phyloP scores from a whole-genome alignment of 129 eudicot genomes.

The Flaveria trinervia region DNA sequence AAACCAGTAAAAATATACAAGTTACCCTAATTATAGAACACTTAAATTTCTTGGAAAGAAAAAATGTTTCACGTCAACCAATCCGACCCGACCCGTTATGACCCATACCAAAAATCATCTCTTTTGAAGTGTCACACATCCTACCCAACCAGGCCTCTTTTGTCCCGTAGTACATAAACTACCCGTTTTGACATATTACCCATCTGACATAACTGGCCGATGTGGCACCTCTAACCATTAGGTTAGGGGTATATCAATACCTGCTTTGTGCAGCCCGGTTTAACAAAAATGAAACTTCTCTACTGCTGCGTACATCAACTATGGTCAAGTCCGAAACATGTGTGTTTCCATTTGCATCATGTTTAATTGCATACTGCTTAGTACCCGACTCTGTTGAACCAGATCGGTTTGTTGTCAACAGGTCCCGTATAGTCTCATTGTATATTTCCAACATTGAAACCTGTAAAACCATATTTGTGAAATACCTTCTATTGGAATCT shows the following conservation, averaged over 20 bases:
- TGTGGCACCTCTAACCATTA: background rate
- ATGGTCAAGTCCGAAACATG: constrained; percentile 80
- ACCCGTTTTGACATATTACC: background rate
- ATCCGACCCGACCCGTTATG: background rate
- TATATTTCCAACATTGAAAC: constrained; percentile 96
- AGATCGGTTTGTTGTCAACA: constrained; percentile 56
- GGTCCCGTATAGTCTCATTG: constrained; percentile 89
- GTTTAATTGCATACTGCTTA: constrained; percentile 82
- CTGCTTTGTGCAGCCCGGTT: constrained; percentile 93
- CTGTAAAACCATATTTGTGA: constrained; percentile 37
- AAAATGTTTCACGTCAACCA: background rate
- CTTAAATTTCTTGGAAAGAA: background rate
- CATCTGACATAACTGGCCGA: background rate
- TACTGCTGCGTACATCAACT: constrained; percentile 79
- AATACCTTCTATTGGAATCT: background rate
- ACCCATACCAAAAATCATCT: background rate
- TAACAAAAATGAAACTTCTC: constrained; percentile 85
- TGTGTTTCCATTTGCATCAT: constrained; percentile 89
- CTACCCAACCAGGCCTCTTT: background rate
- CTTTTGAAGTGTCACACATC: background rate
- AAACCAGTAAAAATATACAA: background rate
- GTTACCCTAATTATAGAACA: background rate
- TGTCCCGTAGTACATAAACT: background rate
- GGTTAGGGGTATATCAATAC: constrained; percentile 32
- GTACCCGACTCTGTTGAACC: constrained; percentile 50